Base-by-base conservation (phyloP, 352 stramenopile species). In the Phytophthora nicotianae region DNA sequence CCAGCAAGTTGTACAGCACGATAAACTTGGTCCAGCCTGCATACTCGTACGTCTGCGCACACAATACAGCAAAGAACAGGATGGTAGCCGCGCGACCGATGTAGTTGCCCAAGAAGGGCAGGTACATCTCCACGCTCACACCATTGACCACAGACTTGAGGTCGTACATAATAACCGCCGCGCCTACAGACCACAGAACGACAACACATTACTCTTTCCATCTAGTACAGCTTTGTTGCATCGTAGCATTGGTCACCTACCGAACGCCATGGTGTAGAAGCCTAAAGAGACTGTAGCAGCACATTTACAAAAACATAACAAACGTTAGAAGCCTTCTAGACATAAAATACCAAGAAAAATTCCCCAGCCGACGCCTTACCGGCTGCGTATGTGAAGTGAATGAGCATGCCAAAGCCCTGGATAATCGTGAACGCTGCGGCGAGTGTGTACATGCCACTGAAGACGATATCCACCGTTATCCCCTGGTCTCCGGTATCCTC, bases 61-160 rank as follows among this genome's bases (percentile, higher is more conserved):
- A 90, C 17, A 95, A 67, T 26, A 88, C 84, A 2, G 84, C 83
- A 55, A 95, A 91, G 68, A 90, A 95, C 13, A 90, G 65, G 49
- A 95, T 85, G 46, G 84, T 91, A 21, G 86, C 61, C 16, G 83
- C 84, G 21, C 86, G 86, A n/a, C 86, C 86, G 16, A 95, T 86
- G 66, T 93, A 93, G 65, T 93, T 95, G 63, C 84, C 83, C 9
- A 95, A 63, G 62, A 95, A 95, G n/a, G 86, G 86, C 42, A 95
- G 82, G 65, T 90, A 95, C 62, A 78, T 70, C 66, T 95, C 86
- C 50, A 95, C 73, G 47, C 82, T 92, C 53, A 95, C 67, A 53
- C 84, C 83, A 61, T 91, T 83, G 26, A 95, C 82, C 47, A 93
- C 74, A 13, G 83, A 89, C 70, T 95, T 95, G 41, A 95, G 71